Evolutionary conservation across 768 basidiomycete genomes (phyloP).

Genomic region (Chlorophyllum brunneum): DNA sequence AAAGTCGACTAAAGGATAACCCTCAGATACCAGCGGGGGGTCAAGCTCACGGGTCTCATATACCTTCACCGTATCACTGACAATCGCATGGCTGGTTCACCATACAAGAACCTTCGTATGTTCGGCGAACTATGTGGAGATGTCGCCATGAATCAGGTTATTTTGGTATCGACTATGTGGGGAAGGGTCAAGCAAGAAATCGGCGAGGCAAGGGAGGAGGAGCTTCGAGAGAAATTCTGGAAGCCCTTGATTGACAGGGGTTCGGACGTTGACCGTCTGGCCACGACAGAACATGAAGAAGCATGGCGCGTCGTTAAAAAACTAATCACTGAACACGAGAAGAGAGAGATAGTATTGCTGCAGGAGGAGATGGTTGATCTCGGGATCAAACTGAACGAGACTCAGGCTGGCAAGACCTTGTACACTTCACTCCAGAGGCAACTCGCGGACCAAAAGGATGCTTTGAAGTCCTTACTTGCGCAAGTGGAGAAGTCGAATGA

Average conservation of each 20-base stretch:
- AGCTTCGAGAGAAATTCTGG: conserved; percentile 29
- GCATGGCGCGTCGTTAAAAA: conserved; percentile 26
- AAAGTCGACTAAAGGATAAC: background rate
- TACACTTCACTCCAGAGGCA: conserved; percentile 22
- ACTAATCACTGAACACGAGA: conserved; percentile 10
- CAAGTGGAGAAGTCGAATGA: conserved; percentile 9
- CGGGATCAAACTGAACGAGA: conserved; percentile 23
- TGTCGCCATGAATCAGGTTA: conserved; percentile 25
- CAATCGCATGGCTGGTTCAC: conserved; percentile 30
- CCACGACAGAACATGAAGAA: conserved; percentile 14
- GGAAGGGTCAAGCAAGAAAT: conserved; percentile 20
- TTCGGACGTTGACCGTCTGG: conserved; percentile 22
- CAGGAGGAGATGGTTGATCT: conserved; percentile 30
- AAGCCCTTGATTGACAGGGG: conserved; percentile 23
- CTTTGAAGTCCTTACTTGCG: background rate
- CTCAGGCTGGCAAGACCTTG: conserved; percentile 26
- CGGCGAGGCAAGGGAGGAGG: conserved; percentile 23
- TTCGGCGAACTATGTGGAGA: conserved; percentile 27
- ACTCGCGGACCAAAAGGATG: conserved; percentile 22
- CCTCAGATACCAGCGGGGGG: conserved; percentile 20
- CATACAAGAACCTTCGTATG: conserved; percentile 28
- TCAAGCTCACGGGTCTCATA: conserved; percentile 29
- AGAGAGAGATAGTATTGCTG: conserved; percentile 20
- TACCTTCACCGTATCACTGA: conserved; percentile 39
- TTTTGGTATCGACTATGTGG: conserved; percentile 38